phyloP scores from a whole-genome alignment of 192 early-diverging fungal species.

The Coemansia pectinata region DNA sequence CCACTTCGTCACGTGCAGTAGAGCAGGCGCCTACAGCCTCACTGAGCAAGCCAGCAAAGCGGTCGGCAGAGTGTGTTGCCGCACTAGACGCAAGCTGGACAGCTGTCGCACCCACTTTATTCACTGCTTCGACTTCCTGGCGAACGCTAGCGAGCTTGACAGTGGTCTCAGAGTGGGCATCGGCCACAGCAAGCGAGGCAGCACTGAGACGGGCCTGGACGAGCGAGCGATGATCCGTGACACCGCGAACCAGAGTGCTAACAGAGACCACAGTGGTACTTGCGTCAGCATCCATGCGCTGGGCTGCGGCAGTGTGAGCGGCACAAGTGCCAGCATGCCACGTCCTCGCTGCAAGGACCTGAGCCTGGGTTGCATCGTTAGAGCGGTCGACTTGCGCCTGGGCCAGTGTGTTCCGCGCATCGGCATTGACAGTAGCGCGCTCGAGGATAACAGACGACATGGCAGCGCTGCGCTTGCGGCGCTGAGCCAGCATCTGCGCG shows the following conservation, averaged over 20 bases:
- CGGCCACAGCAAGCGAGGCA: background rate
- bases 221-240: no score
- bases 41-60: background rate
- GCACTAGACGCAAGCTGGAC: background rate
- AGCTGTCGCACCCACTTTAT: background rate
- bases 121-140: background rate
- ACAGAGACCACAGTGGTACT: background rate
- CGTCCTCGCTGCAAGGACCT: background rate
- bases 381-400: background rate
- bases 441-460: background rate
- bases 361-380: background rate
- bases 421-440: background rate
- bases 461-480: background rate
- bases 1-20: constrained; percentile 15
- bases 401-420: background rate
- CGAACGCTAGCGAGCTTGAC: background rate
- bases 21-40: background rate
- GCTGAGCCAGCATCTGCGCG: constrained; percentile 12
- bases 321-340: background rate
- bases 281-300: background rate
- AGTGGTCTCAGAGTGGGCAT: background rate
- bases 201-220: background rate
- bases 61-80: background rate
- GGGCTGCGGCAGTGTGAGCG: background rate
- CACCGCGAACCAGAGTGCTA: background rate